Base-by-base conservation (phyloP, 768 basidiomycete species). In the Lentinula sp. region DNA sequence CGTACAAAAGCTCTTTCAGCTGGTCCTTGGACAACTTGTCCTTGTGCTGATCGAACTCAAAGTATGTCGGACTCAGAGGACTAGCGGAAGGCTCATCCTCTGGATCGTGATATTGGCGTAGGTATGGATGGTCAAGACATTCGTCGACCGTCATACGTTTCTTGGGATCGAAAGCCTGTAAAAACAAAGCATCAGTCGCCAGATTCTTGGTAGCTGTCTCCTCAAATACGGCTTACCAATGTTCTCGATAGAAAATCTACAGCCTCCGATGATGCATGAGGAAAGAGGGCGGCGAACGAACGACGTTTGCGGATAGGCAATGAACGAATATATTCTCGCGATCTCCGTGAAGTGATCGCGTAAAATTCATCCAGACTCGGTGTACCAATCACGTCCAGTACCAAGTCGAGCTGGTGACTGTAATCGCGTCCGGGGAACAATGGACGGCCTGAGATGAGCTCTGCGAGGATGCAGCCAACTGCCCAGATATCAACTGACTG, bases 351-450 rank as follows among this genome's bases (percentile, higher is more conserved):
- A 2, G 90, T 93, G 72, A 95, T 95, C 40, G 89, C 85, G 73
- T 94, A 90, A 71, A 93, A 95, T 69, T 95, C 94, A 63, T 95
- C 93, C 51, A 95, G 78, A 40, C 87, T 89, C 1, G 93, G 93
- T 1, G 93, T 96, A 75, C 90, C 93, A 65, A 95, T 88, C 43
- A 94, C 85, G 70, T 95, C 92, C 61, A 95, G 82, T 69, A 95
- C 94, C 58, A 95, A 79, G 59, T 89, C 85, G 23, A 96, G 84
- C 67, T 95, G 94, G 71, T 95, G 90, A 66, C 90, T 86, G 72
- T 91, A 92, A 78, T 87, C 83, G 49, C 91, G 85, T 1, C 93
- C 93, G 0, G 92, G 93, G 80, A 96, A 95, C 50, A 96, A 78
- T 1, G 93, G 89, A 63, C 85, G 84, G 3, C 88, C 89, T 32